phyloP scores from a whole-genome alignment of 805 yeast genomes.

The Candida maesae region DNA sequence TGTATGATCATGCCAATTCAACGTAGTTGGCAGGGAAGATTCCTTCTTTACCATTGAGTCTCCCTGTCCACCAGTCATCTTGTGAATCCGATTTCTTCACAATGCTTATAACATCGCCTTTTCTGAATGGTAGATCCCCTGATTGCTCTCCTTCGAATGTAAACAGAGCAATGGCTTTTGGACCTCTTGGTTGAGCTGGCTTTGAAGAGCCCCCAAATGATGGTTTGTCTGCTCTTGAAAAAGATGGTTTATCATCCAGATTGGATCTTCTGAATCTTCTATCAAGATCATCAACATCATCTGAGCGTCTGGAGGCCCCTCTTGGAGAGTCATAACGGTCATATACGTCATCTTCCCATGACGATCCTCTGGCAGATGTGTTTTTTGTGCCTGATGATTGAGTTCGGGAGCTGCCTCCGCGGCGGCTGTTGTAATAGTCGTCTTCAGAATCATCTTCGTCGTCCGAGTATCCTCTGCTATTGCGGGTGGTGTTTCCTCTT shows the following conservation, averaged over 20 bases:
- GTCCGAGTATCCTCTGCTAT: slow-evolving; percentile 25
- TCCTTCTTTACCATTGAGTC: slow-evolving; percentile 77
- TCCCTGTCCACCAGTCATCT: slow-evolving; percentile 99
- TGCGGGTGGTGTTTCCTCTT: slow-evolving; percentile 12
- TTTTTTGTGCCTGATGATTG: slow-evolving; percentile 3
- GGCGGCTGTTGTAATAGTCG: slow-evolving; percentile 35
- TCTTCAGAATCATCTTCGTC: slow-evolving; percentile 35
- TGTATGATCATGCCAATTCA: slow-evolving; percentile 57
- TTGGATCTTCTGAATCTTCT: slow-evolving; percentile 39
- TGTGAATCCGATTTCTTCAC: slow-evolving; percentile 80
- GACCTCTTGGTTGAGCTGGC: slow-evolving; percentile 32
- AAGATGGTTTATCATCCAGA: slow-evolving; percentile 35
- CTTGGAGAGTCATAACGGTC: slow-evolving; percentile 43
- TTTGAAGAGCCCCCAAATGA: slow-evolving; percentile 27
- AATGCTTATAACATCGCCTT: slow-evolving; percentile 91
- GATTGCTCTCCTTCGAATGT: slow-evolving; percentile 87
- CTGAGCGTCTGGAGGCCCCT: slow-evolving; percentile 11
- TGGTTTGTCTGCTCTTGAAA: slow-evolving; percentile 42
- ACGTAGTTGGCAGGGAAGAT: slow-evolving; percentile 98
- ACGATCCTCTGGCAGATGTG: slow-evolving; percentile 31
- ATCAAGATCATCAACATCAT: slow-evolving; percentile 34
- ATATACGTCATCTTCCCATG: slow-evolving; percentile 88
- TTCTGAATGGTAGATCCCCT: slow-evolving; percentile 91
- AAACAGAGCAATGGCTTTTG: slow-evolving; percentile 86
- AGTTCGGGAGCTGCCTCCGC: slow-evolving; percentile 13